Evolutionary conservation across 148 eudicot genomes (phyloP), one percentile per base, ranked within the genome.

Genomic region (Vaccinium vitisidaea): DNA sequence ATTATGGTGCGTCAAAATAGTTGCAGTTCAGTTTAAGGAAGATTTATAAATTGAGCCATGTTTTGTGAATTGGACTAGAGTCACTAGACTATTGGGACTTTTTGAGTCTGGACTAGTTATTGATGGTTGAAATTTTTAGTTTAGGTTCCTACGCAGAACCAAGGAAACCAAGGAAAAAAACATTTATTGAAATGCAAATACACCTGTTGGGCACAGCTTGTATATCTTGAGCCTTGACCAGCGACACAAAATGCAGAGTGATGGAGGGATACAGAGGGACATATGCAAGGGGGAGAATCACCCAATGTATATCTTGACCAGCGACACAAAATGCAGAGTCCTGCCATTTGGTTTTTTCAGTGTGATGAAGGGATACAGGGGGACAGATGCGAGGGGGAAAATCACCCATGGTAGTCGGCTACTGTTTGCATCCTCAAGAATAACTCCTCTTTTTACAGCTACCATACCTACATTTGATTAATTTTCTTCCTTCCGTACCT

Each of bases 141-240:
- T 39, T 75, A 75, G 79, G 30, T 76, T 25, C n/a, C 79, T 8
- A 76, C n/a, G 79, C 30, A 46, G 79, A 76, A 43, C 46, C 46
- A 43, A 39, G 43, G 43, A 39, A 46, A 48, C 55, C 27, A 75
- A 46, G 48, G 10, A 19, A 48, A n/a, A 8, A 48, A 9, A 36
- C 23, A n/a, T 39, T 74, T 43, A 43, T 73, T 13, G 48, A 74
- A 71, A 32, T 6, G 21, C 16, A 71, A 30, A 32, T 16, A 6
- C 48, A 36, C n/a, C 16, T 16, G 14, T 23, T 75, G 79, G 79
- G 48, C 23, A 75, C 27, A 23, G 6, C 32, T 77, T 52, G 25
- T 23, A 23, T 23, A 77, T 43, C 55, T 48, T 76, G 79, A 19
- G 55, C 52, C 55, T 48, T 76, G 79, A 19, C 79, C 52, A 46